Base-by-base conservation (phyloP, 1,284 basidiomycete genomes). In the Lentinula novae-zelandiae region DNA sequence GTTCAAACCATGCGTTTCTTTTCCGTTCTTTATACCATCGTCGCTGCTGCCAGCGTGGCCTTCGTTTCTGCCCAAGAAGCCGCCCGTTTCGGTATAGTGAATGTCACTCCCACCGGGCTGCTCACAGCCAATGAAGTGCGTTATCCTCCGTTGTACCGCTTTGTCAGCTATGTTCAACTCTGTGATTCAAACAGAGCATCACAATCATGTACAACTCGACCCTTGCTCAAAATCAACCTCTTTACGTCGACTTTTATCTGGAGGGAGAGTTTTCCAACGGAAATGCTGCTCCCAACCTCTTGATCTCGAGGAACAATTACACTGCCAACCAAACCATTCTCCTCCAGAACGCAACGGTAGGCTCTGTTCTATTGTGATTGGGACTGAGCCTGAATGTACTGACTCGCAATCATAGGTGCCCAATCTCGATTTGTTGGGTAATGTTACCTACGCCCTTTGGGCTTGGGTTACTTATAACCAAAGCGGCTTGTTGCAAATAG, bases 161-260 rank as follows among this genome's bases (percentile, higher is more conserved):
- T 53, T 53, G 27, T 0, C 3, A 3, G 3, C 27, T 15, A 40
- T 17, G 15, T 39, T 22, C 9, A 2, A 27, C 4, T 4, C 27
- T 27, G 27, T 0, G 2, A 2, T 3, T 3, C 3, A 4, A 27
- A 27, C 20, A 46, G 44, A 46, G 20, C 17, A 61, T 66, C n/a
- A 44, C 50, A 4, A 44, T 64, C 12, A 58, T 17, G 22, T 66
- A 64, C 53, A 63, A 66, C 57, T 60, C 61, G 40, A 64, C 63
- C 20, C 27, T 53, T 13, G 65, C 63, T 2, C 8, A 9, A 13
- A 39, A 61, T 40, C 51, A 59, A 7, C 65, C 65, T 15, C 39
- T 61, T 36, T 62, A 56, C 40, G 63, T 66, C 42, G 65, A 66
- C 42, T 61, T 66, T 36, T 61, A 61, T 57, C 13, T 66, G 38